These are phyloP conservation scores for Aspergillus floridensis DNA, from an alignment of 2,329 filamentous ascomycete species.

Conservation along the genomic window DNA sequence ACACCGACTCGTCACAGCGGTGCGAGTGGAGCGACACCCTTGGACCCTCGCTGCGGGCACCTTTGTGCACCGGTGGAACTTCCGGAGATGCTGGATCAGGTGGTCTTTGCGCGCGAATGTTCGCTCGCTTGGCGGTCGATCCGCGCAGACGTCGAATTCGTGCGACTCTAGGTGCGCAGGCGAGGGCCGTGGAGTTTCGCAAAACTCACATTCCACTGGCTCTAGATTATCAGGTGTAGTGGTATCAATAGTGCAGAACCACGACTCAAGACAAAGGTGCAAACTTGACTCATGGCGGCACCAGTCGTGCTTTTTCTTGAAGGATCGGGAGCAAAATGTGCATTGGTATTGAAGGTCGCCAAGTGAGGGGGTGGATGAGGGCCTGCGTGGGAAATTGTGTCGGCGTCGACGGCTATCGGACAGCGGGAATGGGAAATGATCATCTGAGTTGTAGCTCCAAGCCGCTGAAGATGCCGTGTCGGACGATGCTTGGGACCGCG, in stretches of 20 bases:
- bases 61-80: slow-evolving; percentile 53
- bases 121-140: slow-evolving; percentile 49
- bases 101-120: slow-evolving; percentile 60
- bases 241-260: slow-evolving; percentile 31
- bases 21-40: slow-evolving; percentile 52
- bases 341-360: slow-evolving; percentile 39
- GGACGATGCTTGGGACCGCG: slow-evolving; percentile 30
- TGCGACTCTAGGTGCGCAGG: slow-evolving; percentile 51
- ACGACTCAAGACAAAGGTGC: slow-evolving; percentile 48
- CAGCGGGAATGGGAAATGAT: slow-evolving; percentile 20
- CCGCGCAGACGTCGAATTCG: slow-evolving; percentile 53
- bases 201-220: slow-evolving; percentile 47
- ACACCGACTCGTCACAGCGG: slow-evolving; percentile 53
- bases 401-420: slow-evolving; percentile 12
- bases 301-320: slow-evolving; percentile 53
- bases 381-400: slow-evolving; percentile 10
- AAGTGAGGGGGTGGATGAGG: slow-evolving; percentile 3
- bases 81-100: slow-evolving; percentile 56
- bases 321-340: slow-evolving; percentile 50
- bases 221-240: slow-evolving; percentile 5
- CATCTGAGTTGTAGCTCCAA: slow-evolving; percentile 36
- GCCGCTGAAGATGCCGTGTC: slow-evolving; percentile 30
- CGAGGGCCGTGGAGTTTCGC: slow-evolving; percentile 44
- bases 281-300: slow-evolving; percentile 51
- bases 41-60: slow-evolving; percentile 51